Percentiles rank a stretch among this genome's conserved stretches.
These are phyloP conservation scores for Camelina neglecta DNA, from an alignment of 345 rosid species.

Conservation along the genomic window DNA sequence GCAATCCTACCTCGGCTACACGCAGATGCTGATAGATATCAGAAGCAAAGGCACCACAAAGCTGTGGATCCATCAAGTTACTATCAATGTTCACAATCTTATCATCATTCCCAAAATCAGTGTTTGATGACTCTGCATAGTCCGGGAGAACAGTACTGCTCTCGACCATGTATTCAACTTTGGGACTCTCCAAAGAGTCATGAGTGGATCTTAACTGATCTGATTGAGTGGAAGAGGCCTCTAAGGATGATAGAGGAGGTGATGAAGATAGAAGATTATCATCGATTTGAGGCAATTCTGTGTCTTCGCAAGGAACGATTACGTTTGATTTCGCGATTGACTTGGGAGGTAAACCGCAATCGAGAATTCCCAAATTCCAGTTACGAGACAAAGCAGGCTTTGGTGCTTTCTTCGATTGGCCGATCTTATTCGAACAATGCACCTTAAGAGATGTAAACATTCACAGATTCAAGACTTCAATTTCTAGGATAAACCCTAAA, in stretches of 20 bases:
- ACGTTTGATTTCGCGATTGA: conserved; percentile 37
- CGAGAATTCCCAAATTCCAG: conserved; percentile 28
- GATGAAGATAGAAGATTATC: conserved; percentile 35
- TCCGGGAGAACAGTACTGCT: conserved; percentile 68
- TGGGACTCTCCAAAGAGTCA: conserved; percentile 71
- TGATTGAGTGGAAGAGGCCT: conserved; percentile 62
- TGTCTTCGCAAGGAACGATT: conserved; percentile 42
- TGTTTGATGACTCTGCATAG: conserved; percentile 26
- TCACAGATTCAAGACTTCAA: background rate
- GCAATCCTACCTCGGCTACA: conserved; percentile 46
- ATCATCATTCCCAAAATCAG: conserved; percentile 24
- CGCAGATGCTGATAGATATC: conserved; percentile 51
- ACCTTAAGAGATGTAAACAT: conserved; percentile 27
- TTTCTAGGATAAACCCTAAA: conserved; percentile 14
- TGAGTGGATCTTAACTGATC: conserved; percentile 60
- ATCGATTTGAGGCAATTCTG: background rate
- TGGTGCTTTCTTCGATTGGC: conserved; percentile 29
- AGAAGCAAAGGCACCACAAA: conserved; percentile 46
- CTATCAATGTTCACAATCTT: conserved; percentile 36
- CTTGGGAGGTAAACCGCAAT: conserved; percentile 30
- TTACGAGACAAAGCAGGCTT: conserved; percentile 33
- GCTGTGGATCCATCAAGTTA: conserved; percentile 47
- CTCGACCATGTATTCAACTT: conserved; percentile 67
- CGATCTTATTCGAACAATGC: conserved; percentile 31
- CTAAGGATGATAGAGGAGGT: conserved; percentile 41